Evolutionary conservation across 2,329 filamentous ascomycete species (phyloP).

Genomic region (Colletotrichum spinosum): DNA sequence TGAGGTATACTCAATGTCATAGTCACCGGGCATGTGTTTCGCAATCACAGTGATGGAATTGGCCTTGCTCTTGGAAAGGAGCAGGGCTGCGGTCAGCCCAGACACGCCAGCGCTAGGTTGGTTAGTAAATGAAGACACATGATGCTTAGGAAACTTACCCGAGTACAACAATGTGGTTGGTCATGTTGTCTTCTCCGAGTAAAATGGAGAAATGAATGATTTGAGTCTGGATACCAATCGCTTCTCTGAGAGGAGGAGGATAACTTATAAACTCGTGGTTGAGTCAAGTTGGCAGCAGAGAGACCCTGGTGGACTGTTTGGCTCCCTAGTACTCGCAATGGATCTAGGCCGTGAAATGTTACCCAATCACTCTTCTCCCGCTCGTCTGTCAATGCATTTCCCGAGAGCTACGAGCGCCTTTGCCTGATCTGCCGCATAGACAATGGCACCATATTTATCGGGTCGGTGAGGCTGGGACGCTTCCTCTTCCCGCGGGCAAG

Average conservation of each 20-base stretch:
- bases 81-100: slow-evolving; percentile 62
- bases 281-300: neutral
- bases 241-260: neutral
- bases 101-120: slow-evolving; percentile 58
- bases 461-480: slow-evolving; percentile 10
- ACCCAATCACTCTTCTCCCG: no score
- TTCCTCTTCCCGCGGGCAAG: slow-evolving; percentile 31
- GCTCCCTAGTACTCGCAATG: no score
- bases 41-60: slow-evolving; percentile 59
- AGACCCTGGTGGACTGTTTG: no score
- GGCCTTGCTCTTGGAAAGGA: slow-evolving; percentile 57
- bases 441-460: slow-evolving; percentile 20
- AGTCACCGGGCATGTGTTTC: slow-evolving; percentile 89
- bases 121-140: neutral
- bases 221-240: no score
- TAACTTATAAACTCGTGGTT: no score
- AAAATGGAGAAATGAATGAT: no score
- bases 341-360: no score
- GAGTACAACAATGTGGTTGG: slow-evolving; percentile 62
- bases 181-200: slow-evolving; percentile 47
- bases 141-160: slow-evolving; percentile 44
- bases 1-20: slow-evolving; percentile 84
- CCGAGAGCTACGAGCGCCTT: slow-evolving; percentile 1
- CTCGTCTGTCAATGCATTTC: no score
- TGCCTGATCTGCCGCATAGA: slow-evolving; percentile 2